Evolutionary conservation across 306 rosid genomes (phyloP), one percentile per base, ranked within the genome.

Genomic region (Pterocarpus macrocarpus): DNA sequence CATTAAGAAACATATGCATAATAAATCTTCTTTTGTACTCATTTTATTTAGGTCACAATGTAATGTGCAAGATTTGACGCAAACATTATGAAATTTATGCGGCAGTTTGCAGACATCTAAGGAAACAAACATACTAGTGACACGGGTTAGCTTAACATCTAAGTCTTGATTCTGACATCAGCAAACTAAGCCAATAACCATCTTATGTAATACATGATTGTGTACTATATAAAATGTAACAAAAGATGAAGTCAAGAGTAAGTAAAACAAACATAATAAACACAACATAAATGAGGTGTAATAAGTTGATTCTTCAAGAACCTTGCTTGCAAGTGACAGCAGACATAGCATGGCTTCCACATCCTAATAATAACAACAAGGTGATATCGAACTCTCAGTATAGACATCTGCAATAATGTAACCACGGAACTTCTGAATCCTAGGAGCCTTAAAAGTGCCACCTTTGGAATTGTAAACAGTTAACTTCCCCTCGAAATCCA

Each of bases 341-440:
- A 32, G 36, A 22, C 28, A 22, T 22, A 22, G 28, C 28, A 22
- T 22, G 28, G 28, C 28, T 22, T 22, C 28, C 28, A 22, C 28
- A 52, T 36, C 47, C 57, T 36, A 36, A 28, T 52, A 47, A 9
- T 66, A 34, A 58, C 10, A 62, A 36, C 81, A 67, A 63, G 89
- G 89, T 53, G 83, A 83, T 79, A 83, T 61, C 74, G 83, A 73
- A 59, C 89, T 86, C 58, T 86, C 83, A 5, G 72, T 39, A 55
- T 80, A 76, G 69, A 77, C 28, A 14, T 41, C 43, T 2, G 84
- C 5, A 43, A 43, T 1, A 5, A 43, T 8, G 47, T 30, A 39
- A 8, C 34, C 8, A 3, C 47, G 28, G 28, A 22, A 43, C 8
- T 1, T 2, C 4, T 1, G 50, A 10, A n/a, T 41, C 59, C 67